phyloP scores from a whole-genome alignment of 331 rosid species.

The Acacia pycnantha region DNA sequence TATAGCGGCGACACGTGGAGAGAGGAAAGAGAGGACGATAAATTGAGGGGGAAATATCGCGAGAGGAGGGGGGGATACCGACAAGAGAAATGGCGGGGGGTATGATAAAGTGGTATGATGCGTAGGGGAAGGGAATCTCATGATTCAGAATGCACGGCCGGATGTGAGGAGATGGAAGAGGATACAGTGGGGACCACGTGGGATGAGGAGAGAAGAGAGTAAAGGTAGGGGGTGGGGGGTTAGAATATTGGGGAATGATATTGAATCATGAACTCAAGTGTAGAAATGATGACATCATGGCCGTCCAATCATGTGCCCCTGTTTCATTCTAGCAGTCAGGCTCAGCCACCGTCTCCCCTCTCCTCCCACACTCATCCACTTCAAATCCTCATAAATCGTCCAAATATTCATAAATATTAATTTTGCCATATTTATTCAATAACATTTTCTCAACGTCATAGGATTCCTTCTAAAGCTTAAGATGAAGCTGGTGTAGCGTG shows the following conservation, averaged over 20 bases:
- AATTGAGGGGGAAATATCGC: not conserved
- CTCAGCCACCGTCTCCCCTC: not conserved
- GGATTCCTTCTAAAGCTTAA: too few relatives aligned
- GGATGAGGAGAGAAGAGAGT: not conserved
- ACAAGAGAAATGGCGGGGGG: not conserved
- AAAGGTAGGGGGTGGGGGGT: not conserved
- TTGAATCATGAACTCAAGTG: slow-evolving; percentile 24
- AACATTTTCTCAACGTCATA: too few relatives aligned
- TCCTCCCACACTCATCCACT: too few relatives aligned
- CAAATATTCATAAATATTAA: too few relatives aligned
- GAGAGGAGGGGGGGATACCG: not conserved
- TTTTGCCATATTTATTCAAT: too few relatives aligned
- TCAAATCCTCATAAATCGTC: too few relatives aligned
- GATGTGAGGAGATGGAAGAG: slow-evolving; percentile 46
- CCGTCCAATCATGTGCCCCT: slow-evolving; percentile 64
- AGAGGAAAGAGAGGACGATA: slow-evolving; percentile 42
- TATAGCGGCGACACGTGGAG: slow-evolving; percentile 43
- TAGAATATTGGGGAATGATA: slow-evolving; percentile 39
- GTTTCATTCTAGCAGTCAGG: slow-evolving; percentile 39
- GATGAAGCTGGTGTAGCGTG: too few relatives aligned
- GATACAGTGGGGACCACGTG: slow-evolving; percentile 33
- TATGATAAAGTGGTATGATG: slow-evolving; percentile 31
- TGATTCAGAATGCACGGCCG: slow-evolving; percentile 38
- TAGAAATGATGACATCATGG: slow-evolving; percentile 60
- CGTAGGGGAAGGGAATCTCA: slow-evolving; percentile 40